Percentiles rank a stretch among this genome's conserved stretches.
Evolutionary conservation across 805 yeast species (phyloP).

Genomic region (Candida broadrunensis): DNA sequence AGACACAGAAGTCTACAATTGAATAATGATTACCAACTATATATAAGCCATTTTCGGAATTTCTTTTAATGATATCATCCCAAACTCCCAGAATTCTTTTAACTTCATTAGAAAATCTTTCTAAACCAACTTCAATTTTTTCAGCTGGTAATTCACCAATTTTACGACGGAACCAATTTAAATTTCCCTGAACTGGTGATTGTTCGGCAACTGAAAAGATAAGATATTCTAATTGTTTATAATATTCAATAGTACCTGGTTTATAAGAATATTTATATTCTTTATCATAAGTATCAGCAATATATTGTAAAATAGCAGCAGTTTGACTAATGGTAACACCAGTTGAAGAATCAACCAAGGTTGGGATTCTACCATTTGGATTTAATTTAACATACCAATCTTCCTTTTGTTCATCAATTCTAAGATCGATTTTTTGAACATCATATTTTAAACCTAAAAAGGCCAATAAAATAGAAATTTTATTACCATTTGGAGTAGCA

Average conservation of each 20-base stretch:
- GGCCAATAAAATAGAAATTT: constrained; percentile 39
- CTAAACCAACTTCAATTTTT: constrained; percentile 51
- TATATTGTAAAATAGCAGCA: constrained; percentile 58
- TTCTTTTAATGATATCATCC: constrained; percentile 48
- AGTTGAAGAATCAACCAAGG: constrained; percentile 39
- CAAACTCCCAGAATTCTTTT: constrained; percentile 52
- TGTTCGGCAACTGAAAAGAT: constrained; percentile 51
- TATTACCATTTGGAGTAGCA: constrained; percentile 46
- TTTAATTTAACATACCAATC: constrained; percentile 56
- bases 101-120: constrained; percentile 51
- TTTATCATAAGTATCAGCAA: constrained; percentile 59
- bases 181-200: constrained; percentile 66
- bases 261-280: constrained; percentile 45
- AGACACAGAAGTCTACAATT: constrained; percentile 54
- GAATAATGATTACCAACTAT: constrained; percentile 59
- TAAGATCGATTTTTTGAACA: constrained; percentile 39
- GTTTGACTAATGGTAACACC: constrained; percentile 55
- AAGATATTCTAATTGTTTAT: constrained; percentile 51
- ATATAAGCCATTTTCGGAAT: constrained; percentile 42
- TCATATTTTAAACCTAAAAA: constrained; percentile 41
- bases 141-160: constrained; percentile 51
- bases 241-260: constrained; percentile 40
- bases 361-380: constrained; percentile 65
- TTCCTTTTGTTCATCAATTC: constrained; percentile 46
- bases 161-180: constrained; percentile 42